Evolutionary conservation across 805 yeast genomes (phyloP).

Genomic region (Wickerhamia fluorescens): DNA sequence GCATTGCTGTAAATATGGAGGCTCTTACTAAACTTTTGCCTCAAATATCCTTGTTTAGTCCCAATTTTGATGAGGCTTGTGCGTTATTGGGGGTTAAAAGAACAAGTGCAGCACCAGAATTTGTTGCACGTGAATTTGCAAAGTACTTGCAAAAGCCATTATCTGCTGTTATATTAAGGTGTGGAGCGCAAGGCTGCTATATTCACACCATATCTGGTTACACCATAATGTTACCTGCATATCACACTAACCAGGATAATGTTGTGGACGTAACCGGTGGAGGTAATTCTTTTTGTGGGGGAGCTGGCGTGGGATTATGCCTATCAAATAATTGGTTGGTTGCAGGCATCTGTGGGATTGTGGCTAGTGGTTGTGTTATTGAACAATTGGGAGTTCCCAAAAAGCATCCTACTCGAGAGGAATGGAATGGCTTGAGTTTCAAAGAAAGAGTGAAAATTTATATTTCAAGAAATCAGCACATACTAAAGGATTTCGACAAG

Average conservation of each 20-base stretch:
- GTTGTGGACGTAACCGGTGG: slow-evolving; percentile 42
- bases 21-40: slow-evolving; percentile 31
- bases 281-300: slow-evolving; percentile 40
- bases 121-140: slow-evolving; percentile 35
- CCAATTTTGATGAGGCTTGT: slow-evolving; percentile 82
- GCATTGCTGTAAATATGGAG: slow-evolving; percentile 41
- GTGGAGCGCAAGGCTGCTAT: slow-evolving; percentile 70
- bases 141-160: slow-evolving; percentile 31
- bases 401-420: slow-evolving; percentile 18
- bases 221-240: slow-evolving; percentile 60
- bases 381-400: slow-evolving; percentile 75
- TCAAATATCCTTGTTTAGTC: slow-evolving; percentile 59
- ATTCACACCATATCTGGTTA: slow-evolving; percentile 26
- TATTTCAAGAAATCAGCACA: slow-evolving; percentile 10
- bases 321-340: slow-evolving; percentile 42
- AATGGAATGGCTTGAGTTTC: slow-evolving; percentile 57
- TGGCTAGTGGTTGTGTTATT: slow-evolving; percentile 76
- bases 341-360: slow-evolving; percentile 61
- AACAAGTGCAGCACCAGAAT: slow-evolving; percentile 1
- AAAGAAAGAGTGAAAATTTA: slow-evolving; percentile 40
- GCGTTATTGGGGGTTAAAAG: slow-evolving; percentile 42
- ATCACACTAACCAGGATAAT: slow-evolving; percentile 41
- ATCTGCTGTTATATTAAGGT: slow-evolving; percentile 57
- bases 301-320: slow-evolving; percentile 46
- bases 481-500: slow-evolving; percentile 2